Conservation (phyloP, 176 grass and related monocot genomes). For the Chloris gayana region DNA sequence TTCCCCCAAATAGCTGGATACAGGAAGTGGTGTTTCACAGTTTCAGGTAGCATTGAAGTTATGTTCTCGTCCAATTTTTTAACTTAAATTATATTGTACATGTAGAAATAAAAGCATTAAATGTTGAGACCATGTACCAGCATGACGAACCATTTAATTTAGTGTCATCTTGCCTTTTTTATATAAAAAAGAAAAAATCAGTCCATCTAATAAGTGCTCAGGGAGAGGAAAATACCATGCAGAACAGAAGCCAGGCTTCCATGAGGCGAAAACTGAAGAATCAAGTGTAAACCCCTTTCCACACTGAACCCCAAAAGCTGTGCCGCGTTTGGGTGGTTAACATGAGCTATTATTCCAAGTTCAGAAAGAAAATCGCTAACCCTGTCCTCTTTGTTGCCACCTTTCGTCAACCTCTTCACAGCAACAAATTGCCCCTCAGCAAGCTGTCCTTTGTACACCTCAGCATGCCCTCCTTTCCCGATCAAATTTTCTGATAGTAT, state of each 20-base stretch:
- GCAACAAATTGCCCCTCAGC: constrained; percentile 80
- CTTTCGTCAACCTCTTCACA: constrained; percentile 91
- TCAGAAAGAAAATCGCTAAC: constrained; percentile 89
- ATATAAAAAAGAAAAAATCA: too few species aligned
- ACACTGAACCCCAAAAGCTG: constrained; percentile 95
- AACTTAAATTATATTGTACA: neutral
- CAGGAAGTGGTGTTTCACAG: constrained; percentile 12
- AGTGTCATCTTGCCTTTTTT: neutral
- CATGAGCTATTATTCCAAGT: constrained; percentile 99
- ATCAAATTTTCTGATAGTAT: constrained; percentile 76
- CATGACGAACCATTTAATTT: constrained; percentile 9
- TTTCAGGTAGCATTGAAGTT: constrained; percentile 27
- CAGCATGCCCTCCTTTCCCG: constrained; percentile 93
- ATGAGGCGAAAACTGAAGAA: constrained; percentile 91
- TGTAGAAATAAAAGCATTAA: constrained; percentile 23
- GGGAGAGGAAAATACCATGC: constrained; percentile 68
- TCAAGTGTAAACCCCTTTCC: constrained; percentile 81
- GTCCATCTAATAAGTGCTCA: constrained; percentile 22
- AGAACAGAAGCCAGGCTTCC: constrained; percentile 94
- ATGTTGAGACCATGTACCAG: neutral
- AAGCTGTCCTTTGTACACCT: constrained; percentile 87
- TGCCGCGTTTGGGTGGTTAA: constrained; percentile 93
- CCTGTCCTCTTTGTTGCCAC: constrained; percentile 78
- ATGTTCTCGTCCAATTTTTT: neutral
- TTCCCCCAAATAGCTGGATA: neutral